Evolutionary conservation across 176 grass and related monocot species (phyloP).

Genomic region (Melocanna baccifera): DNA sequence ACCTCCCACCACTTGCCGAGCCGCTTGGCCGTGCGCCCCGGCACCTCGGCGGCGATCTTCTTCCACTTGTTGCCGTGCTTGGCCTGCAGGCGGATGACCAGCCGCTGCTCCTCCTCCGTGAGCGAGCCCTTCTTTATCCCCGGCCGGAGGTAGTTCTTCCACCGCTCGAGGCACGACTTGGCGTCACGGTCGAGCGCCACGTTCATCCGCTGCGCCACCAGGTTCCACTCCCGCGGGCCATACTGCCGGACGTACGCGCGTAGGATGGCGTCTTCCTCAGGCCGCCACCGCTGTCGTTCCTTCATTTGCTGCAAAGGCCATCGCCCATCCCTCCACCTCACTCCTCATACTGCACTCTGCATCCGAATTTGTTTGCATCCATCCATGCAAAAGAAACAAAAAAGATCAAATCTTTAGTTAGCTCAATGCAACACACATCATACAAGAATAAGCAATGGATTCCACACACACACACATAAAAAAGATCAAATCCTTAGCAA

Average conservation of each 20-base stretch:
- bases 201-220: conserved; percentile 92
- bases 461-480: background rate
- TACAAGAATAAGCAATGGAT: background rate
- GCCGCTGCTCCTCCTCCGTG: conserved; percentile 88
- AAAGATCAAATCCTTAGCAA: background rate
- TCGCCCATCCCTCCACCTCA: conserved; percentile 49
- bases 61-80: conserved; percentile 99
- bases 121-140: conserved; percentile 96
- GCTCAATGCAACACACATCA: background rate
- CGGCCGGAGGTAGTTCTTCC: conserved; percentile 95
- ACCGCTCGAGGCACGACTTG: conserved; percentile 92
- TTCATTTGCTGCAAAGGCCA: conserved; percentile 79
- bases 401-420: background rate
- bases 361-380: background rate
- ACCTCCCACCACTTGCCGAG: conserved; percentile 99
- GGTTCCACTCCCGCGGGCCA: conserved; percentile 87
- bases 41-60: conserved; percentile 92
- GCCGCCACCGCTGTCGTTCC: conserved; percentile 90
- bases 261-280: conserved; percentile 93
- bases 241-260: conserved; percentile 86
- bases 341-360: conserved; percentile 66
- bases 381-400: background rate
- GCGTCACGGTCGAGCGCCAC: conserved; percentile 72
- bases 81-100: conserved; percentile 76
- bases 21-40: conserved; percentile 76